Conservation (phyloP, 352 stramenopile species). For the Globisporangium perplexum region DNA sequence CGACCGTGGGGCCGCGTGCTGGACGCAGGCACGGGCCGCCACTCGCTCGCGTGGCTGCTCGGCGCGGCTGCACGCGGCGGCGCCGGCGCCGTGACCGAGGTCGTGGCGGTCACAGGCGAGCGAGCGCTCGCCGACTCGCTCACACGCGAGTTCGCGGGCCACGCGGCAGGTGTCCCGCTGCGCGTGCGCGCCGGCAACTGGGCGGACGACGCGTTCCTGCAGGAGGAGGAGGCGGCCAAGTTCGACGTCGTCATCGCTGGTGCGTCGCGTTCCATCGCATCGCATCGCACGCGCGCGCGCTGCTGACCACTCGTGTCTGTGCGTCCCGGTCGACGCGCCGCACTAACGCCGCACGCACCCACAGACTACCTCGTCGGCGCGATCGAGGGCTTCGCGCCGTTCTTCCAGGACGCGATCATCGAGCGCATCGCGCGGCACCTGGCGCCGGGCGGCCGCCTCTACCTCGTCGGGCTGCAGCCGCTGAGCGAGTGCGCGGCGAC, state of each 20-base stretch:
- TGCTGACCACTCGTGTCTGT: background rate
- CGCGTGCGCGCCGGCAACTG: constrained; percentile 67
- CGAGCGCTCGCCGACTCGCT: constrained; percentile 38
- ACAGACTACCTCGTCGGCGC: constrained; percentile 92
- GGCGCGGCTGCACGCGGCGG: constrained; percentile 19
- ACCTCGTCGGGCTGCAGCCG: constrained; percentile 85
- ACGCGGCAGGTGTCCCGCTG: constrained; percentile 24
- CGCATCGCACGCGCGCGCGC: too few species aligned
- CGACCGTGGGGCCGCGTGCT: constrained; percentile 63
- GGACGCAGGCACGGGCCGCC: constrained; percentile 86
- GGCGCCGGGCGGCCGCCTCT: constrained; percentile 79
- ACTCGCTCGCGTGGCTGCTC: constrained; percentile 88
- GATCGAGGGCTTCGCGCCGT: constrained; percentile 90
- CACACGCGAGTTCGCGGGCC: constrained; percentile 29
- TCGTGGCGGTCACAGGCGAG: constrained; percentile 78
- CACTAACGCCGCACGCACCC: background rate
- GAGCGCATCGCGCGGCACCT: constrained; percentile 66
- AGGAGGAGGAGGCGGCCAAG: constrained; percentile 33
- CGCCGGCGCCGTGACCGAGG: constrained; percentile 21
- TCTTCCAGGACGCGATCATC: constrained; percentile 62
- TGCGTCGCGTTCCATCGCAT: constrained; percentile 7
- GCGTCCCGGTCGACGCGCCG: background rate
- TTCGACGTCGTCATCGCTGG: constrained; percentile 82
- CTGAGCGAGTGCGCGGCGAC: constrained; percentile 51
- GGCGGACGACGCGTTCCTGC: constrained; percentile 56